phyloP scores from a whole-genome alignment of 2,329 filamentous ascomycete species.

The Myriangium duriaei region DNA sequence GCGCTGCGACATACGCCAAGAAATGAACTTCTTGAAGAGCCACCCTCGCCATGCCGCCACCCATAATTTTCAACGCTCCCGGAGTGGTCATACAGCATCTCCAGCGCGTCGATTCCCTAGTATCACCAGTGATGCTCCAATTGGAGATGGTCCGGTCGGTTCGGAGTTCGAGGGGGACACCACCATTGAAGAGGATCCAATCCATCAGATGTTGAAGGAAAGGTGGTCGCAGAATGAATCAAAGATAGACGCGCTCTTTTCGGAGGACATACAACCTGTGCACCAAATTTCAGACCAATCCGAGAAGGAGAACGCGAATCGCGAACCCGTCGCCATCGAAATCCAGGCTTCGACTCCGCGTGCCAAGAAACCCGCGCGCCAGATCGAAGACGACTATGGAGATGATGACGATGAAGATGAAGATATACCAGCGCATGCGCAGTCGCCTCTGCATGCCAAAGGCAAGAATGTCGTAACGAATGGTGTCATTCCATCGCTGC shows the following conservation, averaged over 20 bases:
- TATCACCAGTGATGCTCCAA: constrained; percentile 32
- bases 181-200: constrained; percentile 34
- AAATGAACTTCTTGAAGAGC: constrained; percentile 20
- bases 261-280: constrained; percentile 22
- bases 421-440: constrained; percentile 32
- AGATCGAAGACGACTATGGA: constrained; percentile 76
- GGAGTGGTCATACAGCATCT: constrained; percentile 22
- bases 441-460: constrained; percentile 39
- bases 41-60: constrained; percentile 28
- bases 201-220: constrained; percentile 53
- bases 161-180: constrained; percentile 24
- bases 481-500: constrained; percentile 49
- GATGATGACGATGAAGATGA: constrained; percentile 54
- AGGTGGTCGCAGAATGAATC: constrained; percentile 66
- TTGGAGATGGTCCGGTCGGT: constrained; percentile 22
- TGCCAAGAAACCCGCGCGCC: constrained; percentile 63
- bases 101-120: constrained; percentile 30
- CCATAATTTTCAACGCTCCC: constrained; percentile 26
- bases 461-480: constrained; percentile 44
- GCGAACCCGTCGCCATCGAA: constrained; percentile 17
- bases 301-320: constrained; percentile 3
- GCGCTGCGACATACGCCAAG: constrained; percentile 4
- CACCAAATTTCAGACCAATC: constrained; percentile 9
- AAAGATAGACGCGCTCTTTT: constrained; percentile 66
- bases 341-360: constrained; percentile 35